phyloP scores from a whole-genome alignment of 140 eudicot genomes.

The Cichorium intybus region DNA sequence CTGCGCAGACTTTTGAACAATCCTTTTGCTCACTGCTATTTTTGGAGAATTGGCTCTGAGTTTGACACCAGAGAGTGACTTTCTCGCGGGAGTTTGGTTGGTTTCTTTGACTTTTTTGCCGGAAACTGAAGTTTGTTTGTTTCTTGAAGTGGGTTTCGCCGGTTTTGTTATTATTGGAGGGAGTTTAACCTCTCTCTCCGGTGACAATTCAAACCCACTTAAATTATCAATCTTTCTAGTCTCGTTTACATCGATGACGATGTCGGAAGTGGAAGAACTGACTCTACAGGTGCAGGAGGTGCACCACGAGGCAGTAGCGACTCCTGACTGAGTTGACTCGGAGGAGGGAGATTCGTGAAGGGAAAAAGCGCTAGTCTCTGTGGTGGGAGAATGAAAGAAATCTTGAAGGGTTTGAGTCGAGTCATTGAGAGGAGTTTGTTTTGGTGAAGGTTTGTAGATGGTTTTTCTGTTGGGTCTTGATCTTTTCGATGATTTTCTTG shows the following conservation, averaged over 20 bases:
- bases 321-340: slow-evolving; percentile 42
- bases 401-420: slow-evolving; percentile 29
- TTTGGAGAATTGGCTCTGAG: slow-evolving; percentile 50
- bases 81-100: slow-evolving; percentile 31
- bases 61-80: slow-evolving; percentile 45
- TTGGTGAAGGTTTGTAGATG: slow-evolving; percentile 68
- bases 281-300: slow-evolving; percentile 41
- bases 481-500: slow-evolving; percentile 47
- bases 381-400: slow-evolving; percentile 38
- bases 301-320: slow-evolving; percentile 31
- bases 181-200: slow-evolving; percentile 37
- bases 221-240: neutral
- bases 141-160: slow-evolving; percentile 16
- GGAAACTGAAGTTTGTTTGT: slow-evolving; percentile 1
- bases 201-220: slow-evolving; percentile 18
- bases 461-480: slow-evolving; percentile 49
- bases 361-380: neutral
- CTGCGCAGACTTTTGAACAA: slow-evolving; percentile 13
- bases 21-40: slow-evolving; percentile 33
- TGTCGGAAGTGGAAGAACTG: slow-evolving; percentile 49
- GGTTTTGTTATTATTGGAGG: slow-evolving; percentile 60
- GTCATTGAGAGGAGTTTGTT: slow-evolving; percentile 31
- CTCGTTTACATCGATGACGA: slow-evolving; percentile 43
- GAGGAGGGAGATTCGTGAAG: slow-evolving; percentile 33
- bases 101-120: slow-evolving; percentile 22